Evolutionary conservation across 192 early-diverging fungal species (phyloP).

Genomic region (Coemansia sp.): DNA sequence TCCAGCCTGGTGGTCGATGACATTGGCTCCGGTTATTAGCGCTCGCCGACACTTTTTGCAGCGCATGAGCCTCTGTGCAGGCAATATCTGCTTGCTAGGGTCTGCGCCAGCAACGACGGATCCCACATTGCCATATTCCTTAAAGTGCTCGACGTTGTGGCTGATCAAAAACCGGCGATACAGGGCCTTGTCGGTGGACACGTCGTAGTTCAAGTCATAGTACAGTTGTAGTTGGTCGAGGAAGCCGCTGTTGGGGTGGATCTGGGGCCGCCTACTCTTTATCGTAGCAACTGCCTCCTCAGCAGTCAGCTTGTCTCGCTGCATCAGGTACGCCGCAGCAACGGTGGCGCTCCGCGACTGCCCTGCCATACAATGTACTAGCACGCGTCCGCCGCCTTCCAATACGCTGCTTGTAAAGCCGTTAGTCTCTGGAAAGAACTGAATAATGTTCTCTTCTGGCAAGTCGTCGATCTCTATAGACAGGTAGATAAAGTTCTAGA

Average conservation of each 20-base stretch:
- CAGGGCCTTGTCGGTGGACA: slow-evolving; percentile 53
- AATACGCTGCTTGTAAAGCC: slow-evolving; percentile 58
- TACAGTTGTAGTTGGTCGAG: slow-evolving; percentile 62
- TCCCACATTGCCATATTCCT: slow-evolving; percentile 59
- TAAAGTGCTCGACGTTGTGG: slow-evolving; percentile 58
- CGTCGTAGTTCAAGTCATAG: slow-evolving; percentile 58
- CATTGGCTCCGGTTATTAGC: slow-evolving; percentile 60
- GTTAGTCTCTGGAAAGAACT: slow-evolving; percentile 65
- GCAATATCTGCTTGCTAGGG: slow-evolving; percentile 24
- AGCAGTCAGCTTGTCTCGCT: slow-evolving; percentile 39
- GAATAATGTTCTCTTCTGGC: slow-evolving; percentile 64
- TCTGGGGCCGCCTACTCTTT: slow-evolving; percentile 45
- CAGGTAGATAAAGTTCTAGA: slow-evolving; percentile 55
- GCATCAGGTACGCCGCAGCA: slow-evolving; percentile 69
- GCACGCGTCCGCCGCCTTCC: slow-evolving; percentile 52
- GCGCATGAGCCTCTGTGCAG: slow-evolving; percentile 22
- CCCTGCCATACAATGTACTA: slow-evolving; percentile 72
- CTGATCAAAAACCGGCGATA: slow-evolving; percentile 68
- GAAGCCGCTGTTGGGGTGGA: slow-evolving; percentile 67
- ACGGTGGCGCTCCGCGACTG: slow-evolving; percentile 69
- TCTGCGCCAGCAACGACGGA: slow-evolving; percentile 57
- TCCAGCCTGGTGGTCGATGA: slow-evolving; percentile 68
- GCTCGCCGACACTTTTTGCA: slow-evolving; percentile 65
- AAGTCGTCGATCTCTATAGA: slow-evolving; percentile 60
- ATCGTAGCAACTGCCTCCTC: slow-evolving; percentile 54